Evolutionary conservation across 1,284 basidiomycete species (phyloP).

Genomic region (Ustilago bromivora): DNA sequence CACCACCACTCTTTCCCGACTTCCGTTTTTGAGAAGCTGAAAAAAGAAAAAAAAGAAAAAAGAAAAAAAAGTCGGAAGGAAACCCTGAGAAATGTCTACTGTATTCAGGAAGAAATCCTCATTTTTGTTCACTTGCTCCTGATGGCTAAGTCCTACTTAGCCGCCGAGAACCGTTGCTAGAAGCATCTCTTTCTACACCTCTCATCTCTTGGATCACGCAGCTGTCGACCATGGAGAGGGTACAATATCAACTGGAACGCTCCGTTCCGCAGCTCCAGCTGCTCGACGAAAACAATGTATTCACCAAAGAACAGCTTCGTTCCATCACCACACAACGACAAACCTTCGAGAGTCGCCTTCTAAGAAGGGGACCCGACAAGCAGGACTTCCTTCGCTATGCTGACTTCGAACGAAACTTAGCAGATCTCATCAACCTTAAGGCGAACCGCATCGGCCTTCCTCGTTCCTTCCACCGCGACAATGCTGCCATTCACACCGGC

Average conservation of each 20-base stretch:
- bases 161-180: not conserved
- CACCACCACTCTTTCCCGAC: conserved; percentile 1
- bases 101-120: conserved; percentile 2
- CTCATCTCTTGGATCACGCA: not conserved
- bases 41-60: conserved; percentile 3
- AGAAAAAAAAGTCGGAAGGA: conserved; percentile 7
- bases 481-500: conserved; percentile 71
- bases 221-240: conserved; percentile 82
- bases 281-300: conserved; percentile 86
- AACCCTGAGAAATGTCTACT: conserved; percentile 2
- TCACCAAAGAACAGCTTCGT: conserved; percentile 78
- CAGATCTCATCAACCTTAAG: conserved; percentile 51
- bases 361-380: conserved; percentile 85
- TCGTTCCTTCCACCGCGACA: conserved; percentile 53
- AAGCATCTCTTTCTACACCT: not conserved
- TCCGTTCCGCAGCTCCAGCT: conserved; percentile 97
- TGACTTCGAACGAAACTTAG: conserved; percentile 83
- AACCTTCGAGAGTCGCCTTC: conserved; percentile 83
- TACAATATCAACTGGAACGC: conserved; percentile 94
- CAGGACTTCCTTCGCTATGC: conserved; percentile 90
- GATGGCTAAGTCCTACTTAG: not conserved
- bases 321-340: conserved; percentile 88
- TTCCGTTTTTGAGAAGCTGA: not conserved
- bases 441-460: conserved; percentile 48
- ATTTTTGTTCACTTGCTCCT: not conserved